Percentiles rank a stretch among this genome's conserved stretches.
These are phyloP conservation scores for Myxozyma neotropica DNA, from an alignment of 805 yeast species.

Conservation along the genomic window DNA sequence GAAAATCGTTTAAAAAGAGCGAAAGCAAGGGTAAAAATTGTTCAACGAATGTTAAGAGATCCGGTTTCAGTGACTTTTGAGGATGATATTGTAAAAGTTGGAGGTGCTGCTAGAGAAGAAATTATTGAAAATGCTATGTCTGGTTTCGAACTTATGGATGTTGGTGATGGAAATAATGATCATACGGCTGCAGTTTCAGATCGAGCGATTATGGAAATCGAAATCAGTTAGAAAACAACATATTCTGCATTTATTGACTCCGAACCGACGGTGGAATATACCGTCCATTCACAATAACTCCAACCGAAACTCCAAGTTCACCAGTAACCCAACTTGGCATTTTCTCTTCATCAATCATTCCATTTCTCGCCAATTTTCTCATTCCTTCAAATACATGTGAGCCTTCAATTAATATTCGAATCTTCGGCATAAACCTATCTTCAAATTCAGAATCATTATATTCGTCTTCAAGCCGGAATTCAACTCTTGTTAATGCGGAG, in stretches of 20 bases:
- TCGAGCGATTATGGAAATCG: constrained; percentile 27
- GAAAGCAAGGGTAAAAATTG: constrained; percentile 61
- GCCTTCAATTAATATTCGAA: constrained; percentile 29
- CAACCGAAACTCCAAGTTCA: constrained; percentile 28
- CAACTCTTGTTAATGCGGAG: constrained; percentile 23
- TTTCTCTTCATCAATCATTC: constrained; percentile 18
- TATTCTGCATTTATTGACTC: not conserved
- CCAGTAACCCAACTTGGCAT: constrained; percentile 37
- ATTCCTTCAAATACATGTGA: constrained; percentile 33
- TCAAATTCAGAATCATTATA: not conserved
- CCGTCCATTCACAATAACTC: constrained; percentile 20
- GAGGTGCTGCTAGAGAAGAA: constrained; percentile 40
- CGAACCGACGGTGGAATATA: not conserved
- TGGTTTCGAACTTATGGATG: constrained; percentile 1
- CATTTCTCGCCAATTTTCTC: constrained; percentile 22
- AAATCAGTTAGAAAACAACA: constrained; percentile 14
- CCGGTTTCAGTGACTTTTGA: constrained; percentile 42
- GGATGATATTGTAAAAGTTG: constrained; percentile 41
- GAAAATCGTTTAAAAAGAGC: constrained; percentile 58
- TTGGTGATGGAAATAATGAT: not conserved
- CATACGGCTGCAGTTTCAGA: not conserved
- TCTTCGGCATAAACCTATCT: constrained; percentile 9
- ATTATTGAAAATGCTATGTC: constrained; percentile 40
- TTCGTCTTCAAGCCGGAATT: constrained; percentile 22
- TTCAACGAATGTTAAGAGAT: constrained; percentile 45